Evolutionary conservation across 2,329 filamentous ascomycete species (phyloP).

Genomic region (Chaetomiaceae sp.): DNA sequence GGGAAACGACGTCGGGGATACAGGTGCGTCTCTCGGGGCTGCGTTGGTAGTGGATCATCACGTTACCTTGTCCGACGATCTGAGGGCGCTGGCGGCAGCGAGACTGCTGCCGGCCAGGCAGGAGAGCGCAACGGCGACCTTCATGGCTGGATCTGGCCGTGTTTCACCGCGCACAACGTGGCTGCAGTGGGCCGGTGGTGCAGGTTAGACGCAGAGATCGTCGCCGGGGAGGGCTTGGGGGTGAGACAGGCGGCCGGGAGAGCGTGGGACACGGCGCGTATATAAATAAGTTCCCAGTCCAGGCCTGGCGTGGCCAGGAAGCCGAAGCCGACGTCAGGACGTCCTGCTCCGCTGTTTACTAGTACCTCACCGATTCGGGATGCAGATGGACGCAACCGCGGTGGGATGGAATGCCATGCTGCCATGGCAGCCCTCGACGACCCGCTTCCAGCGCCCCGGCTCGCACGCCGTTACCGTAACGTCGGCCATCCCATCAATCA

Average conservation of each 20-base stretch:
- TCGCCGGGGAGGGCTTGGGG: not conserved
- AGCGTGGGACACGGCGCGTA: not conserved
- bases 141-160: conserved; percentile 19
- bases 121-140: conserved; percentile 19
- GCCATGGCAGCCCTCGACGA: too few relatives aligned
- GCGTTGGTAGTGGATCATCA: too few relatives aligned
- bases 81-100: conserved; percentile 16
- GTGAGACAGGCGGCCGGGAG: conserved; percentile 1
- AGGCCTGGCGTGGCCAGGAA: too few relatives aligned
- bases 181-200: not conserved
- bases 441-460: too few relatives aligned
- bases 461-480: too few relatives aligned
- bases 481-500: too few relatives aligned
- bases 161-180: not conserved
- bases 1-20: not conserved
- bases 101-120: conserved; percentile 22
- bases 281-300: not conserved
- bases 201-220: not conserved
- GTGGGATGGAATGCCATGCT: too few relatives aligned
- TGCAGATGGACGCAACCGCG: too few relatives aligned
- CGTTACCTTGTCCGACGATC: conserved; percentile 17
- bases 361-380: too few relatives aligned
- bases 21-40: too few relatives aligned
- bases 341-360: too few relatives aligned
- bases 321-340: too few relatives aligned